Evolutionary conservation across 108 stramenopile species (phyloP).

Genomic region (Cyclotella atomus): DNA sequence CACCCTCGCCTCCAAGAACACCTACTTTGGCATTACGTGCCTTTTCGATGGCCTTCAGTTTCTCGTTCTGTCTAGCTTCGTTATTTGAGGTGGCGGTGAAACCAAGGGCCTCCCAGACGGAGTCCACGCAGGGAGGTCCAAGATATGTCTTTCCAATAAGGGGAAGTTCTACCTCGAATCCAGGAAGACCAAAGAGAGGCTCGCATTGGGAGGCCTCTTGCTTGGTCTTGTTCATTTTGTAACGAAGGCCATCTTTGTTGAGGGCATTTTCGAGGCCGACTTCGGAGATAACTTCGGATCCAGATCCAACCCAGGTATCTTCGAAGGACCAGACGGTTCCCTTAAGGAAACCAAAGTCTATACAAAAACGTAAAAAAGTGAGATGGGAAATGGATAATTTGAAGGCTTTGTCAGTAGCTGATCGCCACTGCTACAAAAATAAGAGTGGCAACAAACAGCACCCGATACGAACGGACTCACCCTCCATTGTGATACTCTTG

Average conservation of each 20-base stretch:
- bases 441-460: too few species aligned
- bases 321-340: slow-evolving; percentile 74
- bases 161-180: slow-evolving; percentile 81
- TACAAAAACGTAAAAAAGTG: not conserved
- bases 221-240: slow-evolving; percentile 85
- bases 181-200: slow-evolving; percentile 67
- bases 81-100: slow-evolving; percentile 93
- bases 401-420: too few species aligned
- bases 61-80: slow-evolving; percentile 84
- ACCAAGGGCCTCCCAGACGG: slow-evolving; percentile 87
- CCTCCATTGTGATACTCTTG: slow-evolving; percentile 72
- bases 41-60: slow-evolving; percentile 85
- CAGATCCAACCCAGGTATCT: slow-evolving; percentile 73
- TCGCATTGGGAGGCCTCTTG: slow-evolving; percentile 78
- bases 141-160: slow-evolving; percentile 87
- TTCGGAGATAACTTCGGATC: slow-evolving; percentile 74
- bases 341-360: slow-evolving; percentile 87
- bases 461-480: slow-evolving; percentile 48
- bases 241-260: slow-evolving; percentile 88
- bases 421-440: too few species aligned
- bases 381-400: not conserved
- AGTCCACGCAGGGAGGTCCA: slow-evolving; percentile 85
- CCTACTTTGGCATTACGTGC: slow-evolving; percentile 71
- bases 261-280: slow-evolving; percentile 74
- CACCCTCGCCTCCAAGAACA: slow-evolving; percentile 73